These are phyloP conservation scores for Magnusiomyces ingens DNA, from an alignment of 1,139 yeast species.

Conservation along the genomic window DNA sequence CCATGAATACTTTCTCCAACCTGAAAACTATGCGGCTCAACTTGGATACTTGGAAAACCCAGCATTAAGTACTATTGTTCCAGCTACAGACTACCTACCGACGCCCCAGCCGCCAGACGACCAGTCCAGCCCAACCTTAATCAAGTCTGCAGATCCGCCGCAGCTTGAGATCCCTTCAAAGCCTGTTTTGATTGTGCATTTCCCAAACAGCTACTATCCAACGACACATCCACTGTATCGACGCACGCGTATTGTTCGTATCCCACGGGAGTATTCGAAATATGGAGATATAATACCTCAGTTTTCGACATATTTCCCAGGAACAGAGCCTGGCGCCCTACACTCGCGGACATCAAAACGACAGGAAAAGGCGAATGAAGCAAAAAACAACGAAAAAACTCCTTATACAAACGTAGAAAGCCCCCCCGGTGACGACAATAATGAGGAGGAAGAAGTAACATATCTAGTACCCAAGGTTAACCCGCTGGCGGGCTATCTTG, in stretches of 20 bases:
- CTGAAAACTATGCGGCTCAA: slow-evolving; percentile 4
- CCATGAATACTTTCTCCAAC: slow-evolving; percentile 23
- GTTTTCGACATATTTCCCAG: slow-evolving; percentile 55
- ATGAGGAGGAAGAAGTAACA: slow-evolving; percentile 37
- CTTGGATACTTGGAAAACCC: slow-evolving; percentile 19
- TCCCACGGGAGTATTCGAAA: slow-evolving; percentile 48
- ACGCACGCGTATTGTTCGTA: slow-evolving; percentile 52
- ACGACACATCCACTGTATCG: slow-evolving; percentile 30
- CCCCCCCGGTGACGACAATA: slow-evolving; percentile 4
- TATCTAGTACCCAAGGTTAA: slow-evolving; percentile 34
- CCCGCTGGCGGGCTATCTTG: slow-evolving; percentile 44
- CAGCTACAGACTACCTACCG: neutral
- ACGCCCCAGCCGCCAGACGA: neutral
- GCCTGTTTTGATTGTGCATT: slow-evolving; percentile 42
- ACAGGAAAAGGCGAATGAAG: neutral
- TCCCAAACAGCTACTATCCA: slow-evolving; percentile 51
- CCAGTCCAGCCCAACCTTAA: slow-evolving; percentile 19
- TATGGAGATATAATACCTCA: slow-evolving; percentile 41
- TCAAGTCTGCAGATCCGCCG: slow-evolving; percentile 9
- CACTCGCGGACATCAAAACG: slow-evolving; percentile 18
- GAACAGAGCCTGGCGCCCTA: slow-evolving; percentile 60
- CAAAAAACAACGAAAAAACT: neutral
- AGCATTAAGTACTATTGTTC: neutral
- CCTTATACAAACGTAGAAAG: neutral
- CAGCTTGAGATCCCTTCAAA: neutral